Percentiles rank a stretch among this genome's conserved stretches.
phyloP scores from a whole-genome alignment of 176 grass and related monocot species.

The Lolium rigidum region DNA sequence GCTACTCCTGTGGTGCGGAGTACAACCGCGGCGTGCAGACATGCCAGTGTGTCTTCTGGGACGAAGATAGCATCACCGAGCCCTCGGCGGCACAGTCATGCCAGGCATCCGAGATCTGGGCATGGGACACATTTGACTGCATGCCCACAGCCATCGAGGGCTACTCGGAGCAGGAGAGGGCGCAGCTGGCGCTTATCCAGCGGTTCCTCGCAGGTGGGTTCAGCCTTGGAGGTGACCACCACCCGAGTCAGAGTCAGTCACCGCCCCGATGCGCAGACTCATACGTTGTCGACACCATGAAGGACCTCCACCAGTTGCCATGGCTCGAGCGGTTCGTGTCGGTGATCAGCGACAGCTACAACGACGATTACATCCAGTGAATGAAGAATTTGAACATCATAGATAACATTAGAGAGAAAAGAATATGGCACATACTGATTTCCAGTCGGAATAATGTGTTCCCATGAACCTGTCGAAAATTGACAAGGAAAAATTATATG shows the following conservation, averaged over 20 bases:
- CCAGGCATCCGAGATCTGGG: conserved; percentile 80
- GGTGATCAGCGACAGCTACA: conserved; percentile 96
- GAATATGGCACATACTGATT: conserved; percentile 46
- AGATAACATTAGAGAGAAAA: conserved; percentile 56
- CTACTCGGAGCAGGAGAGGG: conserved; percentile 96
- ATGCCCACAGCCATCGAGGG: conserved; percentile 69
- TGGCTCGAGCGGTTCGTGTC: conserved; percentile 99
- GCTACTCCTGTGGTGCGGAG: conserved; percentile 84
- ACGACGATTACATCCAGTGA: conserved; percentile 98
- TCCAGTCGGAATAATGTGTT: conserved; percentile 45
- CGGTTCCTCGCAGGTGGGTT: conserved; percentile 87
- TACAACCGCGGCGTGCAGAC: conserved; percentile 74
- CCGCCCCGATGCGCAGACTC: conserved; percentile 78
- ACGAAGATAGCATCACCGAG: conserved; percentile 46
- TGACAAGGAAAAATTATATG: conserved; percentile 30
- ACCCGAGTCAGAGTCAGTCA: conserved; percentile 70
- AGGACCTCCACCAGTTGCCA: conserved; percentile 97
- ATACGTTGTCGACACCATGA: conserved; percentile 81
- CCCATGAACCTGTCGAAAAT: conserved; percentile 39
- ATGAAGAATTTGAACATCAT: conserved; percentile 32
- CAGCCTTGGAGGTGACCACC: conserved; percentile 56
- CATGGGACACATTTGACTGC: conserved; percentile 89
- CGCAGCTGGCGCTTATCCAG: conserved; percentile 88
- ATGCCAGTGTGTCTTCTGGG: conserved; percentile 92
- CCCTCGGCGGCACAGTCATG: conserved; percentile 36